Evolutionary conservation across 768 basidiomycete genomes (phyloP).

Genomic region (Trametes coccinea): DNA sequence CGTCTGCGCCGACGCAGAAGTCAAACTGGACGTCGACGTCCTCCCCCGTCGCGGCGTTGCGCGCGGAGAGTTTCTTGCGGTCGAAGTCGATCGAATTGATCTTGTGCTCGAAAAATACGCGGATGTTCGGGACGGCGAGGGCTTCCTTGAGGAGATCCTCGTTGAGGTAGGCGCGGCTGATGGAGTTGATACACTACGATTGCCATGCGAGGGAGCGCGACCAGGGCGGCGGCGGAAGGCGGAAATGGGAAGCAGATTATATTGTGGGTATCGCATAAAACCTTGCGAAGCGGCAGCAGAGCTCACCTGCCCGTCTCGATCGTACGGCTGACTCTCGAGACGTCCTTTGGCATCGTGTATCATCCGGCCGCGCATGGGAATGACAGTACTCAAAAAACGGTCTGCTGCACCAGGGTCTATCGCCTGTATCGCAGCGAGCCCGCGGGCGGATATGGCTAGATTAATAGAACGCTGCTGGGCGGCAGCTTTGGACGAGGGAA

Average conservation of each 20-base stretch:
- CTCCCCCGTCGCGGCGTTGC: conserved; percentile 44
- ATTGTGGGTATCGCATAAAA: background rate
- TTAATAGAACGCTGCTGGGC: conserved; percentile 90
- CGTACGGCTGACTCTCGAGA: conserved; percentile 83
- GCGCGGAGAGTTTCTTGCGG: conserved; percentile 52
- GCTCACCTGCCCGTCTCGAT: conserved; percentile 82
- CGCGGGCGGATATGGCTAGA: conserved; percentile 91
- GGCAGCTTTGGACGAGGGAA: conserved; percentile 64
- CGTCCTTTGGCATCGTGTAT: conserved; percentile 78
- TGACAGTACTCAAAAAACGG: conserved; percentile 72
- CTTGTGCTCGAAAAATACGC: conserved; percentile 79
- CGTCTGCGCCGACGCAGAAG: conserved; percentile 90
- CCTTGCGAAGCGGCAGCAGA: conserved; percentile 17
- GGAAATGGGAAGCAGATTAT: conserved; percentile 12
- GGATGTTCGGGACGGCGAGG: conserved; percentile 60
- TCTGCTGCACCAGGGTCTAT: conserved; percentile 72
- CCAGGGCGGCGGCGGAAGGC: conserved; percentile 13
- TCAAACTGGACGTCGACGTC: conserved; percentile 60
- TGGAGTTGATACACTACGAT: conserved; percentile 86
- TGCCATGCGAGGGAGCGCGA: background rate
- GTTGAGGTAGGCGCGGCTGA: conserved; percentile 87
- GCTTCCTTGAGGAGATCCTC: conserved; percentile 80
- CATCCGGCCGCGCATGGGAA: conserved; percentile 96
- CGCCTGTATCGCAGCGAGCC: conserved; percentile 82
- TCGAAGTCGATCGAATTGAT: conserved; percentile 77